Evolutionary conservation across 495 filamentous ascomycete species (phyloP).

Genomic region (Lasiosphaeria hispida): DNA sequence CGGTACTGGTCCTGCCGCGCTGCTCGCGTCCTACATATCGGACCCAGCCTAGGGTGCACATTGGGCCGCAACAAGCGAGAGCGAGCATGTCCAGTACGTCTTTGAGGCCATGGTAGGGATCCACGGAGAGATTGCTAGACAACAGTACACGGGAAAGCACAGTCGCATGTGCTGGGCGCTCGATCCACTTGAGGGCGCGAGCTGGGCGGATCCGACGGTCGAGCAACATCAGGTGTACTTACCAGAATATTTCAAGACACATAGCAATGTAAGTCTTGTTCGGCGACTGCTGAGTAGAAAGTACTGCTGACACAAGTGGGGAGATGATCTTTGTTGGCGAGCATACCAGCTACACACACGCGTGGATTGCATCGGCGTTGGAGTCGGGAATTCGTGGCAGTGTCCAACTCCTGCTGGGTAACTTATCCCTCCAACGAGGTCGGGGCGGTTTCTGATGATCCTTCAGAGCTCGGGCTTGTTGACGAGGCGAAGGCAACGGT

Average conservation of each 20-base stretch:
- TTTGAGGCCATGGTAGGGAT: conserved; percentile 52
- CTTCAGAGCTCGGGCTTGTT: conserved; percentile 54
- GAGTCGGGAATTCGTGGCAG: conserved; percentile 65
- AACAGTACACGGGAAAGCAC: conserved; percentile 60
- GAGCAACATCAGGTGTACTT: conserved; percentile 66
- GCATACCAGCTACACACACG: conserved; percentile 70
- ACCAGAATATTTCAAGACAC: conserved; percentile 67
- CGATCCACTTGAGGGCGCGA: conserved; percentile 53
- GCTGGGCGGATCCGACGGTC: conserved; percentile 55
- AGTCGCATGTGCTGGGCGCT: conserved; percentile 59
- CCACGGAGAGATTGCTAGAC: conserved; percentile 53
- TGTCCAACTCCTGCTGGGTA: conserved; percentile 58
- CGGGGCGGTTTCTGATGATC: not conserved
- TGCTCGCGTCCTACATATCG: conserved; percentile 56
- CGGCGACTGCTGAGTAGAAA: not conserved
- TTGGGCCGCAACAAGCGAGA: conserved; percentile 15
- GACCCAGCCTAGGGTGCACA: conserved; percentile 41
- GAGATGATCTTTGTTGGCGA: conserved; percentile 68
- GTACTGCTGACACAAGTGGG: not conserved
- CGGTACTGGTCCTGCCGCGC: conserved; percentile 56
- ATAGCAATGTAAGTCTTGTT: conserved; percentile 45
- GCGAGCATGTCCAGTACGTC: conserved; percentile 37
- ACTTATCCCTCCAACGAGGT: conserved; percentile 5
- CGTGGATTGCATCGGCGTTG: conserved; percentile 67
- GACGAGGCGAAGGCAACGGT: conserved; percentile 63